Evolutionary conservation across 164 flowering plant species (phyloP), one percentile per base, ranked within the genome.

Genomic region (Annona squamosa): DNA sequence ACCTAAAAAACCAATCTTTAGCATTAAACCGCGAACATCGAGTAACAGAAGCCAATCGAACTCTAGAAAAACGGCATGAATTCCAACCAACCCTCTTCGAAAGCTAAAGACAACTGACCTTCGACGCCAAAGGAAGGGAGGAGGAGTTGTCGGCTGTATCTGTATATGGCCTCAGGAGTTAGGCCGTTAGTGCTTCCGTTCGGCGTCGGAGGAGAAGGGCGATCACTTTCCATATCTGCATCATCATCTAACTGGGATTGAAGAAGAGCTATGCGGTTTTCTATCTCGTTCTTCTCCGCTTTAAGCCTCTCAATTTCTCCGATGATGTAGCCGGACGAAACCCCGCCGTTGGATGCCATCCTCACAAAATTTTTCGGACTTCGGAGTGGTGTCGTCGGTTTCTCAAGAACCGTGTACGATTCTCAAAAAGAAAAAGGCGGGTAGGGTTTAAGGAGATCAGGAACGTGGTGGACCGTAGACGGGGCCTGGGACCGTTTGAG

Each of bases 121-220:
- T 87, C 84, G 52, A 92, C 91, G 16, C 97, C 98, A 61, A 94
- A 89, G 0, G 92, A 84, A 70, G 97, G 96, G 68, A 92, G 97
- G 82, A 92, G 70, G 26, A 92, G 88, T 26, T 92, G 97, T 19
- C 98, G 94, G 74, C 98, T 92, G 86, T 94, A 92, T 73, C 97
- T 76, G 79, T 91, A 87, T 19, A 92, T 87, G 76, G 74, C 75
- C 13, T 88, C 89, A 0, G 89, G 71, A 45, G 89, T 77, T 52
- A 94, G 71, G 1, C 82, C 87, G 61, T 87, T 80, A 16, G 71
- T 73, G 47, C 17, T 12, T 1, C 46, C 17, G 10, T 52, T 52
- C 59, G 68, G 43, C 6, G 84, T n/a, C 70, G 72, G 5, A 57
- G 43, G 26, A 12, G 63, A 67, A 56, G 71, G 75, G 37, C 75